Conservation (phyloP, 192 early-diverging fungal species). For the Coemansia sp. region DNA sequence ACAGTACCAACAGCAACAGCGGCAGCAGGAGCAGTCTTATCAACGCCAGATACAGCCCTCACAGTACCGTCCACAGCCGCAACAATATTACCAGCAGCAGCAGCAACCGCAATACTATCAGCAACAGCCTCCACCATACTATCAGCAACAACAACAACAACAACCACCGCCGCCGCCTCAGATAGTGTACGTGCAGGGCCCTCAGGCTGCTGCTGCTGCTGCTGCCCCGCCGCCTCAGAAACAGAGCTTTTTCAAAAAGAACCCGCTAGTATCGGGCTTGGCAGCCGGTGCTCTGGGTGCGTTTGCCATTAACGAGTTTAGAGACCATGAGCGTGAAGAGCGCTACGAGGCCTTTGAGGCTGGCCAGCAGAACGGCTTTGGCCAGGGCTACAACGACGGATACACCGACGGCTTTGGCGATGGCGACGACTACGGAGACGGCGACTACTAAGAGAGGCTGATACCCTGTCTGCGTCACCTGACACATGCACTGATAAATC, state of each 20-base stretch:
- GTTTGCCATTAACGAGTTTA: conserved; percentile 29
- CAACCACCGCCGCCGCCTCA: conserved; percentile 13
- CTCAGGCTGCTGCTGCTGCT: background rate
- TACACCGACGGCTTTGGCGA: conserved; percentile 29
- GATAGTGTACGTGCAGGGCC: conserved; percentile 1
- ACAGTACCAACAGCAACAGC: background rate
- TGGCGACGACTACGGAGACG: conserved; percentile 19
- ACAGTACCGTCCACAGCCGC: background rate
- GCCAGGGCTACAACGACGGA: conserved; percentile 21
- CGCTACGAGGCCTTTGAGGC: conserved; percentile 33
- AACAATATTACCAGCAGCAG: background rate
- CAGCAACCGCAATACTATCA: conserved; percentile 9
- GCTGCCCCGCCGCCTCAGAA: conserved; percentile 14
- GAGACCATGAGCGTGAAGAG: conserved; percentile 39
- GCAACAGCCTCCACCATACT: conserved; percentile 8
- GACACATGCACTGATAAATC: background rate
- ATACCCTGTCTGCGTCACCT: background rate
- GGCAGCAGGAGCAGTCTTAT: conserved; percentile 14
- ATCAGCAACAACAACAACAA: conserved; percentile 17
- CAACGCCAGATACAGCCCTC: conserved; percentile 12
- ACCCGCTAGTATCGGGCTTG: conserved; percentile 29
- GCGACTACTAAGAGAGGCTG: background rate
- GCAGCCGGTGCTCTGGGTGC: conserved; percentile 37
- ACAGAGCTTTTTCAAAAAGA: conserved; percentile 31
- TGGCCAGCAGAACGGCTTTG: conserved; percentile 24